Percentiles rank a stretch among this genome's conserved stretches.
Conservation (phyloP, 768 basidiomycete genomes). For the Mycena rosella region DNA sequence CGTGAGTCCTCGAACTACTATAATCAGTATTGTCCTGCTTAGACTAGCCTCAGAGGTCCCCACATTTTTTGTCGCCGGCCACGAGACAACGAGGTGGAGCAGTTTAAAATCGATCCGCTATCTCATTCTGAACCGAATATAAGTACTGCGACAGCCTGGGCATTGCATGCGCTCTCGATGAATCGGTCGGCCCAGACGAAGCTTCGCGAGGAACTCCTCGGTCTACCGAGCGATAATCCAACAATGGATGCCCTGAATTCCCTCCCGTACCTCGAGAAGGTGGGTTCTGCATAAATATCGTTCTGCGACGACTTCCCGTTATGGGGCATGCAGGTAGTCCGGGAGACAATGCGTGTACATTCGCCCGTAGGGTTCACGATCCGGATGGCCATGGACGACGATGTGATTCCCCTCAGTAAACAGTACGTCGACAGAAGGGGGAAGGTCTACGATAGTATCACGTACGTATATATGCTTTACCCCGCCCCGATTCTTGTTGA, state of each 20-base stretch:
- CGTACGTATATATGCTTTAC: slow-evolving; percentile 22
- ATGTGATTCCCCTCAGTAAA: slow-evolving; percentile 61
- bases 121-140: no score
- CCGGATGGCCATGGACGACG: slow-evolving; percentile 54
- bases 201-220: no score
- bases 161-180: no score
- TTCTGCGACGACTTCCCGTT: no score
- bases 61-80: not conserved
- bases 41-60: not conserved
- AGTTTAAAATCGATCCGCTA: no score
- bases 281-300: no score
- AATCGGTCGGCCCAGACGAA: no score
- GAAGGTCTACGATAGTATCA: slow-evolving; percentile 51
- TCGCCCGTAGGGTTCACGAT: slow-evolving; percentile 61
- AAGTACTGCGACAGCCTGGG: no score
- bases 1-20: not conserved
- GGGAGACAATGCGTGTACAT: slow-evolving; percentile 70
- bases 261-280: no score
- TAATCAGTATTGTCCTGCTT: not conserved
- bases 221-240: no score
- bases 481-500: not conserved
- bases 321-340: slow-evolving; percentile 51
- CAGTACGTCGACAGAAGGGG: slow-evolving; percentile 61
- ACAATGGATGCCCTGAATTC: no score
- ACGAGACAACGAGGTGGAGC: not conserved